Conservation (phyloP, 2,329 filamentous ascomycete species). For the Penicillium sp. region DNA sequence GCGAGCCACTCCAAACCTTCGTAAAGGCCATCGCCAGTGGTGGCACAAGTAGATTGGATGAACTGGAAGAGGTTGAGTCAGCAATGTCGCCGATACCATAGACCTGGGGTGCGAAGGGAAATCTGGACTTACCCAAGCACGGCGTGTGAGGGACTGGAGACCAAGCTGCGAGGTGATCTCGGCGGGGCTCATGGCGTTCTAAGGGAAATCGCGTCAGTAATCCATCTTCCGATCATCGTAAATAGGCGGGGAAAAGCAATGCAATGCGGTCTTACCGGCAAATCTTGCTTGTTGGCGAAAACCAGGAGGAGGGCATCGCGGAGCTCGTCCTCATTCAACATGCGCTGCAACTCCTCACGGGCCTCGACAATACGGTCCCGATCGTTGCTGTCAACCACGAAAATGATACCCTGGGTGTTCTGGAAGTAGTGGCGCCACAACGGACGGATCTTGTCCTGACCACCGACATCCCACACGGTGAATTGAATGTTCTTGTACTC, state of each 20-base stretch:
- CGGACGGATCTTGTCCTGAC: slow-evolving; percentile 99
- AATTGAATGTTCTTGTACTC: slow-evolving; percentile 99
- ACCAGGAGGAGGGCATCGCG: slow-evolving; percentile 94
- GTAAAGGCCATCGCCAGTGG: slow-evolving; percentile 98
- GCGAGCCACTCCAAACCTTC: slow-evolving; percentile 96
- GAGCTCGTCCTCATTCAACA: slow-evolving; percentile 98
- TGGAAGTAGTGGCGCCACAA: slow-evolving; percentile 99
- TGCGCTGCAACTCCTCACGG: slow-evolving; percentile 92
- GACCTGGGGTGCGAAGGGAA: background rate
- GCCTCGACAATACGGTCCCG: slow-evolving; percentile 97
- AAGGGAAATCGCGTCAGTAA: slow-evolving; percentile 30
- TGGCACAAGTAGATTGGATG: slow-evolving; percentile 99
- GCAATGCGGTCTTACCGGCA: slow-evolving; percentile 63
- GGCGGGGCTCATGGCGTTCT: slow-evolving; percentile 99
- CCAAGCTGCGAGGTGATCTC: slow-evolving; percentile 99
- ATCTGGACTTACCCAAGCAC: slow-evolving; percentile 80
- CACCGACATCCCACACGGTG: slow-evolving; percentile 99
- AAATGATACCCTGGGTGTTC: slow-evolving; percentile 99
- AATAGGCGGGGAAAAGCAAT: background rate
- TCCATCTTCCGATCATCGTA: background rate
- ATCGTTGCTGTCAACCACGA: slow-evolving; percentile 99
- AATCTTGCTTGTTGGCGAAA: slow-evolving; percentile 99
- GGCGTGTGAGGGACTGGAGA: slow-evolving; percentile 97
- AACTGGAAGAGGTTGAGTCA: slow-evolving; percentile 58
- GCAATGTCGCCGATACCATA: slow-evolving; percentile 17